Evolutionary conservation across 148 eudicot genomes (phyloP), one percentile per base, ranked within the genome.

Genomic region (Vaccinium vitisidaea): DNA sequence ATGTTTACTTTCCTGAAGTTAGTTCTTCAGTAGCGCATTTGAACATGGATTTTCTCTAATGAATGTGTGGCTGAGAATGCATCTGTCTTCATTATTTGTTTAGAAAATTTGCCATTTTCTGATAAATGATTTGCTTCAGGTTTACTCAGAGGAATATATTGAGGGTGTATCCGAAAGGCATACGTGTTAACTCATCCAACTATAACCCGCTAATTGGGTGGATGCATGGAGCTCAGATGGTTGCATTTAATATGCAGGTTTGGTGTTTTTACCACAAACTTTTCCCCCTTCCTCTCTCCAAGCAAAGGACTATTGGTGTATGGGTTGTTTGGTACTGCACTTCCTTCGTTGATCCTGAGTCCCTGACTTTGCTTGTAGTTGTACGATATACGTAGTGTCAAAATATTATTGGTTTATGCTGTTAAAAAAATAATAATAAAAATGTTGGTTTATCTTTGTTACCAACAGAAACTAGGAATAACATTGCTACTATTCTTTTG

Each of bases 191-290:
- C 91, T 95, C 98, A 32, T 95, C 98, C 25, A 95, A 95, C 83
- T 95, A 92, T 84, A 90, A 94, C 69, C 98, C 98, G 19, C 87
- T 93, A 27, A 88, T 91, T 85, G 97, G 91, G 81, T 95, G 98
- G 98, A 91, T 86, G 88, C 97, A 95, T 86, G 98, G 98, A 80
- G 95, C 97, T 88, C 98, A 95, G 84, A 95, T 95, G 98, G 98
- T 95, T 84, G 97, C 97, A 77, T 92, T 94, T 82, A 93, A 93
- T 87, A 95, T 95, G 98, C 98, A 95, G 94, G 98, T 93, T 58
- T 67, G 58, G 5, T 27, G 9, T 52, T 79, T 73, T 50, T 76
- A 54, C 76, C 74, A 32, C 73, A 14, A 56, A 1, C 15, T 49
- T 43, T 27, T 49, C 10, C 56, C 53, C 70, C 56, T 77, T 19